These are phyloP conservation scores for Misopates orontium DNA, from an alignment of 257 asterid genomes.

Conservation along the genomic window DNA sequence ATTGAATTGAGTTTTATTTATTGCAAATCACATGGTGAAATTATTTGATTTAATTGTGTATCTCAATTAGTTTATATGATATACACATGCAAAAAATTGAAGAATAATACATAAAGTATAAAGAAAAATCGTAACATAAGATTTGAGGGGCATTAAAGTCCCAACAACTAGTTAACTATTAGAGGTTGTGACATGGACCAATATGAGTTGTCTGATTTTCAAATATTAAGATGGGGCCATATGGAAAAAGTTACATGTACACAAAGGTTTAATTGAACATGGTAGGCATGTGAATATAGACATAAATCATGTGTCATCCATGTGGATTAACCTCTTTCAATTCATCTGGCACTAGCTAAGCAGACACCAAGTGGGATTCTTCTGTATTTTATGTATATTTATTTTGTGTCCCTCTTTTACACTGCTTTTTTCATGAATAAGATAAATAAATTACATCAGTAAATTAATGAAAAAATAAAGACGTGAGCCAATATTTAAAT, in stretches of 20 bases:
- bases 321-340: slow-evolving; percentile 58
- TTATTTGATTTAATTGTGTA: too few relatives aligned
- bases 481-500: neutral
- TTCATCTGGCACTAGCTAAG: slow-evolving; percentile 39
- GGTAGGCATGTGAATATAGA: slow-evolving; percentile 70
- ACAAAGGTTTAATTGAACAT: slow-evolving; percentile 60
- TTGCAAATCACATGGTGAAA: too few relatives aligned
- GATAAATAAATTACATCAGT: neutral
- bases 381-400: neutral
- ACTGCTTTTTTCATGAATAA: neutral
- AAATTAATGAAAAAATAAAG: neutral
- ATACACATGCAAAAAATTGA: too few relatives aligned
- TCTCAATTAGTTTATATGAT: too few relatives aligned
- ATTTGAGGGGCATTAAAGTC: slow-evolving; percentile 13
- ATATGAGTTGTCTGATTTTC: slow-evolving; percentile 38
- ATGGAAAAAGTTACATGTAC: slow-evolving; percentile 38
- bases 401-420: neutral
- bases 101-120: too few relatives aligned
- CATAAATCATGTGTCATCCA: slow-evolving; percentile 74
- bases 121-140: too few relatives aligned
- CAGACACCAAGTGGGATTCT: slow-evolving; percentile 34
- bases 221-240: slow-evolving; percentile 26
- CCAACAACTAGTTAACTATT: slow-evolving; percentile 35
- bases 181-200: slow-evolving; percentile 49
- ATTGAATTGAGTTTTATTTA: too few relatives aligned